Conservation (phyloP, 192 early-diverging fungal species). For the Coemansia sp. region DNA sequence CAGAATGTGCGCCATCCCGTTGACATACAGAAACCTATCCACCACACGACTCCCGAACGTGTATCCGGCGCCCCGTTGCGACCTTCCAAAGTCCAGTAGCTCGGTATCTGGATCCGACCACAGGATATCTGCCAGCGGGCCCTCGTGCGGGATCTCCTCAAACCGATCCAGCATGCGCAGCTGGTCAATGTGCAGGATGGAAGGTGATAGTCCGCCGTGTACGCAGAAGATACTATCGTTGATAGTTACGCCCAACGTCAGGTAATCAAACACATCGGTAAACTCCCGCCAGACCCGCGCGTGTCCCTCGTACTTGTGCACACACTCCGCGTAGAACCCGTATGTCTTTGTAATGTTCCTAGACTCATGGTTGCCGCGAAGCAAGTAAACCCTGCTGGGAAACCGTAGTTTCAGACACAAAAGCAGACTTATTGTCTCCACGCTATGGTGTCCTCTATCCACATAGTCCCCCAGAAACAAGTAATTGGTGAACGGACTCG, state of each 20-base stretch:
- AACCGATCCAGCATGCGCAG: conserved; percentile 37
- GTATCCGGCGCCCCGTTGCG: conserved; percentile 87
- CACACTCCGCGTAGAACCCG: conserved; percentile 92
- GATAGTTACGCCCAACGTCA: conserved; percentile 85
- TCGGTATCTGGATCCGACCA: conserved; percentile 51
- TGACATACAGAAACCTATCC: conserved; percentile 94
- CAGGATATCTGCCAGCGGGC: conserved; percentile 43
- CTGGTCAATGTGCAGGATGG: conserved; percentile 37
- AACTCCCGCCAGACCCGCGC: conserved; percentile 88
- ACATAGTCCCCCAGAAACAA: conserved; percentile 99
- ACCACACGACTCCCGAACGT: conserved; percentile 94
- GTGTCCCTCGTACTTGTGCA: conserved; percentile 84
- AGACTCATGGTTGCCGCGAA: conserved; percentile 95
- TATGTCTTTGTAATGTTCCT: conserved; percentile 92
- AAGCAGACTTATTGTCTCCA: conserved; percentile 91
- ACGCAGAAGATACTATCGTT: conserved; percentile 92
- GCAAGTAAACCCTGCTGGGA: conserved; percentile 82
- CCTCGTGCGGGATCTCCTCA: conserved; percentile 51
- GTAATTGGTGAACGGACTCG: conserved; percentile 89
- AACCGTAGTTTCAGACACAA: conserved; percentile 86
- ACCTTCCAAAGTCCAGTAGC: conserved; percentile 27
- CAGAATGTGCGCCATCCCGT: conserved; percentile 85
- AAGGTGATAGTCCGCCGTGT: conserved; percentile 76
- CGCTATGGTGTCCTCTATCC: conserved; percentile 97
- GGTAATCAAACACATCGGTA: conserved; percentile 92